Evolutionary conservation across 1,139 yeast genomes (phyloP).

Genomic region (Zhuliangozyma parablackwelliae): DNA sequence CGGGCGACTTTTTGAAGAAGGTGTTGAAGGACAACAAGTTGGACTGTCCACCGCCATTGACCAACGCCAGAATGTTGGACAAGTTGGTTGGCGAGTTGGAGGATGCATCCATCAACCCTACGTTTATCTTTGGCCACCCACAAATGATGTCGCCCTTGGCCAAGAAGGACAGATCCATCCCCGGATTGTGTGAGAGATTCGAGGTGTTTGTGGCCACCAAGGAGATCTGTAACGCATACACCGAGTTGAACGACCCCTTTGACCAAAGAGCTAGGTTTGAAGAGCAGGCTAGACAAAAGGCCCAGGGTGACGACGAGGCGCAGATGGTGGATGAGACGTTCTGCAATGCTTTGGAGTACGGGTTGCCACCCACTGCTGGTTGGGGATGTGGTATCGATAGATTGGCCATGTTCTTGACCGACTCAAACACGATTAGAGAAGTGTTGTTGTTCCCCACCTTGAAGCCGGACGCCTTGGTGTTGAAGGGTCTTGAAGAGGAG

Average conservation of each 20-base stretch:
- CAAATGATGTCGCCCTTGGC: conserved; percentile 99
- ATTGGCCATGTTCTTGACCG: conserved; percentile 94
- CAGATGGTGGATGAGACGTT: conserved; percentile 94
- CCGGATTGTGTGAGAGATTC: conserved; percentile 96
- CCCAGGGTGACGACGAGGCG: conserved; percentile 98
- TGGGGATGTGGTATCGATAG: conserved; percentile 99
- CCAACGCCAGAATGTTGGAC: conserved; percentile 98
- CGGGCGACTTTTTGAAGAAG: conserved; percentile 84
- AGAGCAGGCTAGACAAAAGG: conserved; percentile 98
- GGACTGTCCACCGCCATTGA: conserved; percentile 94
- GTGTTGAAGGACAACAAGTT: conserved; percentile 74
- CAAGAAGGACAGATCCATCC: conserved; percentile 85
- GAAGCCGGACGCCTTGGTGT: conserved; percentile 71
- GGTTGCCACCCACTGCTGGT: conserved; percentile 99
- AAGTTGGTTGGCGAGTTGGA: conserved; percentile 93
- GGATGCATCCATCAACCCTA: conserved; percentile 92
- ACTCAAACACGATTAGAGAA: conserved; percentile 96
- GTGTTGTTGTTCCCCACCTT: conserved; percentile 97
- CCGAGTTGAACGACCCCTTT: conserved; percentile 98
- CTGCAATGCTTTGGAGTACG: conserved; percentile 97
- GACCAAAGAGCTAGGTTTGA: conserved; percentile 96
- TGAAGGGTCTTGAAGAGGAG: conserved; percentile 33
- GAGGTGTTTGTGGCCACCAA: conserved; percentile 98
- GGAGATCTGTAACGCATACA: conserved; percentile 97
- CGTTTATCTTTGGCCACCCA: conserved; percentile 97